Conservation (phyloP, 345 rosid species). For the Odontarrhena argentea region DNA sequence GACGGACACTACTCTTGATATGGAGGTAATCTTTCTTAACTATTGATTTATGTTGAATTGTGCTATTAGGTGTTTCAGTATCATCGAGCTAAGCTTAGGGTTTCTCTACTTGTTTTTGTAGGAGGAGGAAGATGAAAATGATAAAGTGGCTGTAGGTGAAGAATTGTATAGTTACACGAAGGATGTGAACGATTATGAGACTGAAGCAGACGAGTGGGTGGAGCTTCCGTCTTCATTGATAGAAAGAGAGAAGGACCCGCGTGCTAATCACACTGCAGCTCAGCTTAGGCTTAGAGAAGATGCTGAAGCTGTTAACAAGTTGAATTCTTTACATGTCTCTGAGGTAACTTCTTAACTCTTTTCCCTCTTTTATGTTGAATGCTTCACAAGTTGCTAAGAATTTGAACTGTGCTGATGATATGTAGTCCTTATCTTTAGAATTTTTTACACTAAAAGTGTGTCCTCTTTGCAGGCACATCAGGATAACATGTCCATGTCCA, state of each 20-base stretch:
- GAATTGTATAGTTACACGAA: constrained; percentile 45
- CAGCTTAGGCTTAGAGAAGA: constrained; percentile 73
- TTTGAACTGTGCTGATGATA: too few species aligned
- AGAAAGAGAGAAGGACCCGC: constrained; percentile 60
- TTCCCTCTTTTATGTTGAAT: not conserved
- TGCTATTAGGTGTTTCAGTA: not conserved
- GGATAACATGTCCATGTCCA: not conserved
- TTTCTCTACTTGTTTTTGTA: constrained; percentile 32
- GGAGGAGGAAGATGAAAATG: constrained; percentile 80
- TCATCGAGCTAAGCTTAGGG: not conserved
- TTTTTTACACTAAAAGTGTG: not conserved
- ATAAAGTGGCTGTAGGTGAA: constrained; percentile 62
- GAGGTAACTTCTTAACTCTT: constrained; percentile 37
- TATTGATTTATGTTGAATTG: not conserved
- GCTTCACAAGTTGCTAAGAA: not conserved
- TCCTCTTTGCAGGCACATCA: constrained; percentile 24
- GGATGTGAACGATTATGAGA: constrained; percentile 53
- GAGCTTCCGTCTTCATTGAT: constrained; percentile 52
- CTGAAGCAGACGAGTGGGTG: constrained; percentile 49
- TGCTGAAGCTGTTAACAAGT: constrained; percentile 64
- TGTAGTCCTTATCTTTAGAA: too few species aligned
- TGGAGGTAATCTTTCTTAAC: constrained; percentile 49
- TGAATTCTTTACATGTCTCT: constrained; percentile 54
- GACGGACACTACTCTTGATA: constrained; percentile 67
- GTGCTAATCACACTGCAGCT: constrained; percentile 74